These are phyloP conservation scores for Amauroascus verrucosus DNA, from an alignment of 2,329 filamentous ascomycete genomes.

Conservation along the genomic window DNA sequence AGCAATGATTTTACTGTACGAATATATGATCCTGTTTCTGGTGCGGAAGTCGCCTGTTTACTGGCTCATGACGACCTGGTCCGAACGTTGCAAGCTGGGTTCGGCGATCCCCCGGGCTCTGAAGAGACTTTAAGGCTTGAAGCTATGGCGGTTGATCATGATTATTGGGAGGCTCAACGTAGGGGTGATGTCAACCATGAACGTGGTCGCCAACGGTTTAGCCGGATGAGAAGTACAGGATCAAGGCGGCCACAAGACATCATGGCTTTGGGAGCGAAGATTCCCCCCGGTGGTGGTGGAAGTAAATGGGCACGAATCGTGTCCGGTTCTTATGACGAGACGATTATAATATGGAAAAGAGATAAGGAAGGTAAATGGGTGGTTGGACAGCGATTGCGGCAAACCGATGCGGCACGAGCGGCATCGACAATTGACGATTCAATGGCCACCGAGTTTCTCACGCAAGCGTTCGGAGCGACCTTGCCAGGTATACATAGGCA, in stretches of 20 bases:
- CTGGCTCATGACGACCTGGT: slow-evolving; percentile 75
- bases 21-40: slow-evolving; percentile 79
- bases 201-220: slow-evolving; percentile 44
- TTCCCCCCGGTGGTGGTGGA: slow-evolving; percentile 84
- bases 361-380: slow-evolving; percentile 79
- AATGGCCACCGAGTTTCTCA: slow-evolving; percentile 9
- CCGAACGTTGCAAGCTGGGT: slow-evolving; percentile 87
- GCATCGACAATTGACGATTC: slow-evolving; percentile 18
- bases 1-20: slow-evolving; percentile 94
- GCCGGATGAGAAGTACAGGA: slow-evolving; percentile 53
- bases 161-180: slow-evolving; percentile 54
- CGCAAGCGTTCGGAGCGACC: neutral
- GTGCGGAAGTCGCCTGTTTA: slow-evolving; percentile 80
- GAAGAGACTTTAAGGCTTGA: slow-evolving; percentile 62
- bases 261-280: slow-evolving; percentile 64
- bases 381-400: slow-evolving; percentile 61
- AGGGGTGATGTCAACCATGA: slow-evolving; percentile 35
- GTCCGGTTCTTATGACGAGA: slow-evolving; percentile 92
- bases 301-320: slow-evolving; percentile 89
- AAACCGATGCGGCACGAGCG: slow-evolving; percentile 43
- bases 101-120: slow-evolving; percentile 76
- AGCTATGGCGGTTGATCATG: slow-evolving; percentile 61
- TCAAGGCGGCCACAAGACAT: slow-evolving; percentile 67
- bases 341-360: slow-evolving; percentile 87
- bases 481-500: neutral